These are phyloP conservation scores for Nigrograna mackinnonii DNA, from an alignment of 2,329 filamentous ascomycete genomes.

Conservation along the genomic window DNA sequence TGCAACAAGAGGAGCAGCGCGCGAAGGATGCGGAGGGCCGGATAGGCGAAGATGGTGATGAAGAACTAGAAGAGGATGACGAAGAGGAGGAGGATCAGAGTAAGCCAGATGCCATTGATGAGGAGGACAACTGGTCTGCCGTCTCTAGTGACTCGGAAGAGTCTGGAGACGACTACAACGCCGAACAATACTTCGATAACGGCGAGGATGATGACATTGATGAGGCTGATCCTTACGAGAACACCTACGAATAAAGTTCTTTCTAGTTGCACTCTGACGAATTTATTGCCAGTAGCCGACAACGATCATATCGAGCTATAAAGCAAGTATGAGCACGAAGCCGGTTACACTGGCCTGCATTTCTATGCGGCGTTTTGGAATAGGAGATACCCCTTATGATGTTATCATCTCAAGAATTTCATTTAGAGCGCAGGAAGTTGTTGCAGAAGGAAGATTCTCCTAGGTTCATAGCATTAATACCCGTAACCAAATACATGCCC, in stretches of 20 bases:
- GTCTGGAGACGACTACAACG: conserved; percentile 66
- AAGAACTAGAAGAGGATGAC: conserved; percentile 50
- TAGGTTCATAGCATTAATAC: too few species aligned
- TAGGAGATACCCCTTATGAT: too few species aligned
- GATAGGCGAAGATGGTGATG: conserved; percentile 42
- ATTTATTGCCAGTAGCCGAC: too few species aligned
- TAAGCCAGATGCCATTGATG: conserved; percentile 59
- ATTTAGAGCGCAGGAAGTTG: too few species aligned
- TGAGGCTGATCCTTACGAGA: conserved; percentile 38
- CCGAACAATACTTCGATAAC: conserved; percentile 60
- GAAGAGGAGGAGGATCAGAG: conserved; percentile 51
- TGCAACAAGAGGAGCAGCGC: conserved; percentile 48
- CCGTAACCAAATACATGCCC: too few species aligned
- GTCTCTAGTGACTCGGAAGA: conserved; percentile 67
- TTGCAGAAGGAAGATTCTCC: too few species aligned
- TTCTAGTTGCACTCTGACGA: too few species aligned
- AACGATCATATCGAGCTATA: too few species aligned
- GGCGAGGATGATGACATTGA: conserved; percentile 54
- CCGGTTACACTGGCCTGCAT: too few species aligned
- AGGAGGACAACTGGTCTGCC: conserved; percentile 56
- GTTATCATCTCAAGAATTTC: too few species aligned
- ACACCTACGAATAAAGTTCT: conserved; percentile 41
- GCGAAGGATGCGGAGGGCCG: conserved; percentile 33
- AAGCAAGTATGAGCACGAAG: too few species aligned
- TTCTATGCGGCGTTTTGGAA: too few species aligned